Evolutionary conservation across 495 filamentous ascomycete genomes (phyloP), one percentile per base, ranked within the genome.

Genomic region (Penicillium goetzii): DNA sequence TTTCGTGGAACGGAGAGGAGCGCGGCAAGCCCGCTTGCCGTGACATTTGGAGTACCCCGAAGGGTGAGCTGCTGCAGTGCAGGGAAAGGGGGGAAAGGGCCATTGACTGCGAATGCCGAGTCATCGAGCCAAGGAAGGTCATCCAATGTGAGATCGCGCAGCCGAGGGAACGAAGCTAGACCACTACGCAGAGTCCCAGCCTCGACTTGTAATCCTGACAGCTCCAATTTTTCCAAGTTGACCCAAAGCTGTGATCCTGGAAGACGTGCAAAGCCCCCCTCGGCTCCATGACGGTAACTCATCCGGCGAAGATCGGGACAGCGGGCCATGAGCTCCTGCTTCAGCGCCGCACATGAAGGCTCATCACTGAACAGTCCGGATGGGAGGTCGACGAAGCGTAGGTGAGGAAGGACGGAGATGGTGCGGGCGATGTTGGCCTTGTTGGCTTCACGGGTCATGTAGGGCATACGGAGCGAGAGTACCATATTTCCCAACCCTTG

Each of bases 361-460:
- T 97, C 93, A 65, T 95, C 92, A 49, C 81, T 86, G 76, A 85
- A 97, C 61, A 97, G 80, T 43, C 92, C 93, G 2, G 72, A 66
- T 14, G 95, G 94, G 15, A 99, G 81, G 76, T 99, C 95, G 63
- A 97, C 89, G 73, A 94, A 97, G 70, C 86, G 89, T 4, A 98
- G 82, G 63, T 92, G 89, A 21, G 91, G 90, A n/a, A 91, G 79
- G 0, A 95, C 90, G 36, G 91, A 91, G 40, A 97, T 88, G 23
- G 89, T 91, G 47, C 92, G 86, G 17, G 95, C 95, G 56, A 97
- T 85, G 60, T 92, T 89, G 38, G 90, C 81, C 73, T 92, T 93
- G 78, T 85, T 90, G 8, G 89, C 89, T 76, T 97, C 94, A 47
- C 95, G 88, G 50, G 92, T 89, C 95, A 97, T 97, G 74, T 97